A percentile compares a stretch with the other conserved stretches of the same genome.
Conservation (phyloP, 768 basidiomycete species). For the Agaricus sinodeliciosus region DNA sequence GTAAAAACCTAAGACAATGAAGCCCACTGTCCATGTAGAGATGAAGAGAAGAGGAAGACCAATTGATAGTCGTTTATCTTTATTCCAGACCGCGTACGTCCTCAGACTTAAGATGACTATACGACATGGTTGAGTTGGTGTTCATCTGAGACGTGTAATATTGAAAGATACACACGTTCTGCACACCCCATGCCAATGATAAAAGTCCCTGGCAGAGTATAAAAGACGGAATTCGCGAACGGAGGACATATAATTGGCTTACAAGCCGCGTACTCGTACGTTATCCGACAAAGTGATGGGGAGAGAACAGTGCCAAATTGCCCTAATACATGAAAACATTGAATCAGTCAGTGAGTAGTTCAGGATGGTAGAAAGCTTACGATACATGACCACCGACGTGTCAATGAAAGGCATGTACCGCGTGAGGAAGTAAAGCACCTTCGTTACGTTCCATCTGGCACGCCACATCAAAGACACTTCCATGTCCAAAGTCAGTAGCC, state of each 20-base stretch:
- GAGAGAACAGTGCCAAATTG: conserved; percentile 7
- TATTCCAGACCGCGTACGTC: conserved; percentile 11
- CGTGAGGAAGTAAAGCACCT: conserved; percentile 8
- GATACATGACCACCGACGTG: conserved; percentile 8
- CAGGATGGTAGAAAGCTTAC: not conserved
- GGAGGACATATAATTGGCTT: not conserved
- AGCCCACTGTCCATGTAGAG: conserved; percentile 2
- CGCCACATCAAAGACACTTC: conserved; percentile 13
- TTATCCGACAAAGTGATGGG: not conserved
- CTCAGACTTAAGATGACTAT: conserved; percentile 10
- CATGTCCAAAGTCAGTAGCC: conserved; percentile 18
- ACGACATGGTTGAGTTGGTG: not conserved
- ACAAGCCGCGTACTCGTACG: conserved; percentile 8
- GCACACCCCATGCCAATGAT: conserved; percentile 10
- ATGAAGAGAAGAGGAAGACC: conserved; percentile 1
- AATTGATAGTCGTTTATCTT: not conserved
- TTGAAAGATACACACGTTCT: conserved; percentile 5
- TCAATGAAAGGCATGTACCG: conserved; percentile 12
- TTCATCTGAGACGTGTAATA: not conserved
- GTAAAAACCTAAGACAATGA: conserved; percentile 3
- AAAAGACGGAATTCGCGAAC: not conserved
- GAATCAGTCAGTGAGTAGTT: too few species aligned
- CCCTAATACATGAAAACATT: not conserved
- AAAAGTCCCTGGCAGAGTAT: conserved; percentile 1
- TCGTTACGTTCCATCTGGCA: conserved; percentile 6